phyloP scores from a whole-genome alignment of 148 eudicot species.

The Gaultheria prostrata region DNA sequence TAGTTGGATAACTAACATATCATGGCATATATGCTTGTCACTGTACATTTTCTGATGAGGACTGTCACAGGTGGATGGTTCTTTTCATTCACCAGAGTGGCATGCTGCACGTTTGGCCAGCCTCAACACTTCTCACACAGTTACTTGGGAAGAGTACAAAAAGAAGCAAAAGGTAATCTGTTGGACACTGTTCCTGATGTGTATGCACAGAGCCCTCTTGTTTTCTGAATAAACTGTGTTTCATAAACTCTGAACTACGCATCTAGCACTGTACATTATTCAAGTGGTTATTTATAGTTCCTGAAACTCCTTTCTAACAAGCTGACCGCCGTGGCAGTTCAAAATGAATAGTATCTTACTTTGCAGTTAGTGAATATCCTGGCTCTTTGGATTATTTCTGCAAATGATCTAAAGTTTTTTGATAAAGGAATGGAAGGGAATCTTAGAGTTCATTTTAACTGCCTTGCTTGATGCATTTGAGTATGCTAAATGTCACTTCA shows the following conservation, averaged over 20 bases:
- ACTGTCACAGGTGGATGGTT: conserved; percentile 98
- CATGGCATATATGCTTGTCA: conserved; percentile 3
- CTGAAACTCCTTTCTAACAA: not conserved
- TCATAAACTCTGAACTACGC: not conserved
- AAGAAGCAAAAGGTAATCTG: conserved; percentile 90
- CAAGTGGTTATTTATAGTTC: not conserved
- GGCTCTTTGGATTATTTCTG: not conserved
- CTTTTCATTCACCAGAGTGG: conserved; percentile 99
- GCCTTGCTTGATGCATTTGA: not conserved
- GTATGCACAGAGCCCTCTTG: not conserved
- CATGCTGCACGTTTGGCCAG: conserved; percentile 99
- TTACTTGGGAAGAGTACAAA: conserved; percentile 97
- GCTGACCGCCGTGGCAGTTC: too few species aligned
- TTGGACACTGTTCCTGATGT: not conserved
- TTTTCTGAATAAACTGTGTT: not conserved
- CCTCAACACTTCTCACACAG: conserved; percentile 90
- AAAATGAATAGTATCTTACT: not conserved
- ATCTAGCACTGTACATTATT: not conserved
- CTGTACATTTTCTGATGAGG: conserved; percentile 67
- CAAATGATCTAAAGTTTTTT: not conserved
- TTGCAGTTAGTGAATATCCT: not conserved
- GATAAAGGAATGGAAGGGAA: not conserved
- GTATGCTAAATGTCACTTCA: not conserved
- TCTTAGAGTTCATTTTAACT: not conserved
- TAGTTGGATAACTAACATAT: not conserved